Evolutionary conservation across 495 filamentous ascomycete genomes (phyloP), one percentile per base, ranked within the genome.

Genomic region (Penicillium riverlandense): DNA sequence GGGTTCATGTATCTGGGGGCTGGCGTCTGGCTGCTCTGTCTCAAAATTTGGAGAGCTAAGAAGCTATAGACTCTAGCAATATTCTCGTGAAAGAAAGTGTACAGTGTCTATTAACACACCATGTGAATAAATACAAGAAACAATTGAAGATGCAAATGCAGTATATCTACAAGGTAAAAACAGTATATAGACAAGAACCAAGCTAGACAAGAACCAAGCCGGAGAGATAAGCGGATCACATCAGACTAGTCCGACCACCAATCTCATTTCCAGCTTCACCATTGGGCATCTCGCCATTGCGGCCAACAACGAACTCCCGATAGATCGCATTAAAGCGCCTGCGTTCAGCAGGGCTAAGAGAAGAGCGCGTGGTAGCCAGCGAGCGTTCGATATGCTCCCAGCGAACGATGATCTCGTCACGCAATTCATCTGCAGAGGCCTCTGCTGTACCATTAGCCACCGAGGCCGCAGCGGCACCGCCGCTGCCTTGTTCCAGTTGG

Each of bases 231-330:
- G 6, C 13, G 16, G 31, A 51, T 73, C 71, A 96, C 90, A 96
- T 96, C 55, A 98, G 71, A 68, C 89, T 97, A 45, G 82, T 90
- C 57, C 92, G 71, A 14, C 92, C 94, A 4, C 92, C 92, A 59
- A 98, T 78, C 65, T 98, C 92, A 61, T 78, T 92, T 22, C 79
- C 80, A 1, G 85, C 89, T 62, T 98, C 85, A 8, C 92, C 92
- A 63, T 81, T 90, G 34, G 78, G 85, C 88, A 98, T 88, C 61
- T 96, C 92, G 22, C 92, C 92, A 61, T 88, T 95, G 47, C 92
- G 75, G 7, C 88, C 89, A 7, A 83, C 83, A 5, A 96, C 78
- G 70, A 98, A 98, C 71, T 97, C 94, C 6, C 75, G 71, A 59
- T 98, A 98, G 45, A 98, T 95, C 6, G 71, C 74, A 55, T 76